Evolutionary conservation across 1,139 yeast genomes (phyloP), one percentile per base, ranked within the genome.

Genomic region (Hanseniaspora sp.): DNA sequence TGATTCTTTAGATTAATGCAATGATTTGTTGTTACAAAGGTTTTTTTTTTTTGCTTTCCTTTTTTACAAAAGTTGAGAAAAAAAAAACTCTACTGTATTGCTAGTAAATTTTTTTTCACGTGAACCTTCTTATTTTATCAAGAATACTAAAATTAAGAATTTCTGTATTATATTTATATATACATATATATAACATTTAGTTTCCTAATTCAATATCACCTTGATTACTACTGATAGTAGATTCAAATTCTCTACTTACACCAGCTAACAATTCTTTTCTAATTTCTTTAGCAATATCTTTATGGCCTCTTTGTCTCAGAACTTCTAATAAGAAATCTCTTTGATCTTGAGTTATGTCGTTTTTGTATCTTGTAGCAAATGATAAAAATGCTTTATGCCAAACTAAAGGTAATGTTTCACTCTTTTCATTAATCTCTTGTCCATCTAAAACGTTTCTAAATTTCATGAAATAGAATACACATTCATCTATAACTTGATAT

Each of bases 321-420:
- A 95, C 90, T 63, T 92, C 97, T 65, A 92, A 71, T 58, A 92
- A 73, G 69, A 90, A 87, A 63, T 92, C 98, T 66, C 96, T 78
- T 74, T 92, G 99, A 67, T 94, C 98, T 63, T 87, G 95, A 15
- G 98, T 92, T 57, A 92, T 86, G 73, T 92, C 98, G 67, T 92
- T 90, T 70, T 92, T 92, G 69, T 92, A 92, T 60, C 96, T 78
- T 72, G 90, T 96, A 45, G 96, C 95, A 73, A 92, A 94, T 2
- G 94, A 83, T 57, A 92, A 74, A 64, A 92, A 83, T 1, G 96
- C 90, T 67, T 92, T 95, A 67, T 94, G 97, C 97, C 98, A 92
- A 45, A 92, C 92, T 13, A 92, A 86, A 6, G 98, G 97, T 63
- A 94, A 74, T 17, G 58, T 58, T 56, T 78, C 78, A n/a, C 84